A percentile compares a stretch with the other conserved stretches of the same genome.
These are phyloP conservation scores for Dalbergia cochinchinensis DNA, from an alignment of 306 rosid genomes.

Conservation along the genomic window DNA sequence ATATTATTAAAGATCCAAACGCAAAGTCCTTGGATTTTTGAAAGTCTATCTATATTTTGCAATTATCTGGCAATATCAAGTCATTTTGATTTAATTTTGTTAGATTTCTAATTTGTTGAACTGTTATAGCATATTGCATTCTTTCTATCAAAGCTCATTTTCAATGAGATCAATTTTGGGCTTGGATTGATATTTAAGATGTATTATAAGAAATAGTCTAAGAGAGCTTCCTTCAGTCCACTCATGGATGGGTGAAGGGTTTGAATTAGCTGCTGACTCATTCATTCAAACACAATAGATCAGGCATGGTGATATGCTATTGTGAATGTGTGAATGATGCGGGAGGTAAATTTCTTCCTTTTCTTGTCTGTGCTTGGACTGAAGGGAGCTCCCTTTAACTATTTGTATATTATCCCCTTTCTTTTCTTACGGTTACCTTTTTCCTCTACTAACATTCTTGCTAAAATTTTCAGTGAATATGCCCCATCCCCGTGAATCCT, in stretches of 20 bases:
- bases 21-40: not conserved
- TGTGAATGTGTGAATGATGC: conserved; percentile 93
- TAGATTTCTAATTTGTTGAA: conserved; percentile 16
- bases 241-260: conserved; percentile 79
- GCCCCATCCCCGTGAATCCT: not conserved
- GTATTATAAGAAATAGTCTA: conserved; percentile 47
- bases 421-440: not conserved
- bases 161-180: not conserved
- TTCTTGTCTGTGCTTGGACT: conserved; percentile 91
- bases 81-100: not conserved
- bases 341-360: conserved; percentile 79
- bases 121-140: not conserved
- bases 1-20: conserved; percentile 1
- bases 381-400: conserved; percentile 96
- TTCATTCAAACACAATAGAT: conserved; percentile 89
- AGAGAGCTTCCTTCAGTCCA: conserved; percentile 98
- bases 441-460: not conserved
- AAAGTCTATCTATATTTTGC: conserved; percentile 1
- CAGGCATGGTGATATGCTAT: conserved; percentile 49
- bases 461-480: not conserved
- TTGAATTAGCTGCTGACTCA: conserved; percentile 94
- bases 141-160: not conserved
- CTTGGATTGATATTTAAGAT: not conserved
- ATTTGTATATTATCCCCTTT: conserved; percentile 28
- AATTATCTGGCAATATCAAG: not conserved